Conservation (phyloP, 371 early-diverging fungal genomes). For the Mucor sp. region DNA sequence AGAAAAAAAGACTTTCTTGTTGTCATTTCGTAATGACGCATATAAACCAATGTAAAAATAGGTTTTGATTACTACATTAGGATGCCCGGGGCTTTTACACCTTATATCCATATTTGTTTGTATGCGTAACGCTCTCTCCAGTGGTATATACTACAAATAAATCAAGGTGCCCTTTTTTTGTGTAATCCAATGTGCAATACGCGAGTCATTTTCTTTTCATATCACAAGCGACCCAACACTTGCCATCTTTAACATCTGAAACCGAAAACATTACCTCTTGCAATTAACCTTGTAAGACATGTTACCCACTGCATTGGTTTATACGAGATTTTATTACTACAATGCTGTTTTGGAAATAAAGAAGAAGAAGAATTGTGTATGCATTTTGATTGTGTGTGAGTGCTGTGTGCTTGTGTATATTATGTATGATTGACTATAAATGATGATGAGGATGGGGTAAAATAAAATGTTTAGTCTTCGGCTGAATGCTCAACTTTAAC, state of each 20-base stretch:
- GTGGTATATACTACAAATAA: not conserved
- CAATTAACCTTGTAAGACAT: not conserved
- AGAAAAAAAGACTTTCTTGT: not conserved
- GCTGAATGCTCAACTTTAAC: not conserved
- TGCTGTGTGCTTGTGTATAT: not conserved
- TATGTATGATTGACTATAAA: not conserved
- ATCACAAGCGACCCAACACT: not conserved
- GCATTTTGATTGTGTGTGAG: not conserved
- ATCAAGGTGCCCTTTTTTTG: not conserved
- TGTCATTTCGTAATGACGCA: not conserved
- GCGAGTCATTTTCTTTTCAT: not conserved
- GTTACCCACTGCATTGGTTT: not conserved
- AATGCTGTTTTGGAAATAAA: not conserved
- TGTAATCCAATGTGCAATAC: not conserved
- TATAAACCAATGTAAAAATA: not conserved
- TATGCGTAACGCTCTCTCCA: not conserved
- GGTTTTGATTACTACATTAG: not conserved
- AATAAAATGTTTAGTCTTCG: not conserved
- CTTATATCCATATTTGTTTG: not conserved
- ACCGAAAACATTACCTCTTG: not conserved
- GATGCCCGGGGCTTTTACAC: not conserved
- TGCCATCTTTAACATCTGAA: not conserved
- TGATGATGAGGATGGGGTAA: not conserved
- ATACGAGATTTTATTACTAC: not conserved
- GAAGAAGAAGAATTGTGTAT: not conserved